Conservation (phyloP, 1,139 yeast species). For the Tardiomyces digboiensis region DNA sequence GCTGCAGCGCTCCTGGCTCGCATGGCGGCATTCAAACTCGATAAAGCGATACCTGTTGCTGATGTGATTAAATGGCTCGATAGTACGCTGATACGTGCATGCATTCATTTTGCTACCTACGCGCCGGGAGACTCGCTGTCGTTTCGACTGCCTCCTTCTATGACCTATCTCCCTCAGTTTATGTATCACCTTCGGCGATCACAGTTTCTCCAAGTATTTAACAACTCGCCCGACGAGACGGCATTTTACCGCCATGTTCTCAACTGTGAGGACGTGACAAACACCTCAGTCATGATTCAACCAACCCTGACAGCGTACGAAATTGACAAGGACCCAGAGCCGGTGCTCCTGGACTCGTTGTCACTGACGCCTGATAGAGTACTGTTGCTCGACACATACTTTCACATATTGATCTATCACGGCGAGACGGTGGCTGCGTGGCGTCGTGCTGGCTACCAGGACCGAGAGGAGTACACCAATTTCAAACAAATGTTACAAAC, state of each 20-base stretch:
- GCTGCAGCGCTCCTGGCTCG: constrained; percentile 56
- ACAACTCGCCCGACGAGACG: constrained; percentile 75
- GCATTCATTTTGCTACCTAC: constrained; percentile 72
- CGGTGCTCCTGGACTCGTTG: constrained; percentile 60
- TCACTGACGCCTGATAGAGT: constrained; percentile 55
- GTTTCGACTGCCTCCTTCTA: constrained; percentile 59
- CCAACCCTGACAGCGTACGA: constrained; percentile 63
- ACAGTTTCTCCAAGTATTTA: constrained; percentile 59
- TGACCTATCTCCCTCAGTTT: constrained; percentile 68
- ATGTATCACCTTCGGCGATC: constrained; percentile 65
- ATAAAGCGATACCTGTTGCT: constrained; percentile 41
- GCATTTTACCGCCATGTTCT: constrained; percentile 58
- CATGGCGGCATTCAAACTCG: constrained; percentile 39
- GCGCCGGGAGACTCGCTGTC: constrained; percentile 56
- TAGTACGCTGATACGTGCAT: constrained; percentile 59
- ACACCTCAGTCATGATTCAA: constrained; percentile 64
- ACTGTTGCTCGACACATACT: constrained; percentile 60
- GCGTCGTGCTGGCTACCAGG: constrained; percentile 61
- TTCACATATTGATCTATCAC: constrained; percentile 62
- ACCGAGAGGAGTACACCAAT: constrained; percentile 51
- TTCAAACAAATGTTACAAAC: constrained; percentile 50
- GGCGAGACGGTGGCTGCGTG: constrained; percentile 62
- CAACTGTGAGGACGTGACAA: constrained; percentile 56
- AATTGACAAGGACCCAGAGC: constrained; percentile 47
- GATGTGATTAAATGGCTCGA: constrained; percentile 74